These are phyloP conservation scores for Prunus salicina DNA, from an alignment of 306 rosid genomes.

Conservation along the genomic window DNA sequence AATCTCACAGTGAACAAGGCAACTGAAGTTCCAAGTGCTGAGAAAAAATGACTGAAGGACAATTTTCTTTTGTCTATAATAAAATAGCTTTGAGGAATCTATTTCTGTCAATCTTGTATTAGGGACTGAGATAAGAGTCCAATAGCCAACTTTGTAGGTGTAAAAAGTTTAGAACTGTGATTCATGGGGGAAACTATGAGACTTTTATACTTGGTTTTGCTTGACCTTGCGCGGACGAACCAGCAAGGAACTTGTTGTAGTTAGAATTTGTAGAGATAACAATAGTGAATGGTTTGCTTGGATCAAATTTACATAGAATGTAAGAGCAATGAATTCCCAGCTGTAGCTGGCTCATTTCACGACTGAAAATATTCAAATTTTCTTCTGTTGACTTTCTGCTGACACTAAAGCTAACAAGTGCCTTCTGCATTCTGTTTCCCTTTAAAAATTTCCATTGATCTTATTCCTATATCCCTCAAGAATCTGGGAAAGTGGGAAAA, in stretches of 20 bases:
- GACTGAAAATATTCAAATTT: constrained; percentile 5
- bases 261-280: constrained; percentile 13
- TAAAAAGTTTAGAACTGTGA: not conserved
- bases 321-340: constrained; percentile 6
- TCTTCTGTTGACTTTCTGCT: constrained; percentile 21
- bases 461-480: constrained; percentile 20
- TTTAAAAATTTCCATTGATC: constrained; percentile 10
- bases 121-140: too few species aligned
- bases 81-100: not conserved
- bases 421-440: constrained; percentile 16
- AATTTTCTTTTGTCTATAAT: not conserved
- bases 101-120: not conserved
- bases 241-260: not conserved
- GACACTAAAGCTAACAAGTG: constrained; percentile 15
- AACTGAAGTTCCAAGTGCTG: constrained; percentile 4
- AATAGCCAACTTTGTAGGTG: too few species aligned
- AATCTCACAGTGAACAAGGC: constrained; percentile 31
- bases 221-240: not conserved
- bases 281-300: constrained; percentile 7
- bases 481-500: constrained; percentile 12
- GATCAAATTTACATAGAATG: constrained; percentile 20
- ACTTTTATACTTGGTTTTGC: constrained; percentile 1
- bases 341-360: constrained; percentile 18
- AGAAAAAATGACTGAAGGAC: not conserved
- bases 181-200: constrained; percentile 2